A percentile compares a stretch with the other conserved stretches of the same genome.
These are phyloP conservation scores for Prunus dulcis DNA, from an alignment of 306 rosid genomes.

Conservation along the genomic window DNA sequence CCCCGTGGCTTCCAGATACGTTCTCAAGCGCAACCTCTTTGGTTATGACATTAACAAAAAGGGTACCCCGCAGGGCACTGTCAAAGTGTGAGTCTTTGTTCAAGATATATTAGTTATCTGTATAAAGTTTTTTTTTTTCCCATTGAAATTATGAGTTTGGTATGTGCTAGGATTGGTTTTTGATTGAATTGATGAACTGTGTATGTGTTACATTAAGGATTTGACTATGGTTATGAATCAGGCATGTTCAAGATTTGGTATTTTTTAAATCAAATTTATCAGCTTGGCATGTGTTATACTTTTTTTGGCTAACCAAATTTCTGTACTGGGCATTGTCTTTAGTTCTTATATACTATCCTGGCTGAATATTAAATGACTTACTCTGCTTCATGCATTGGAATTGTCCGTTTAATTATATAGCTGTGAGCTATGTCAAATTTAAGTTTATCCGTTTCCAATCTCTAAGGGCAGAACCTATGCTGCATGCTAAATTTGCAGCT, in stretches of 20 bases:
- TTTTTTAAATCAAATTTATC: neutral
- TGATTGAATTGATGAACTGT: neutral
- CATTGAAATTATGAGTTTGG: neutral
- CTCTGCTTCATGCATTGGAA: neutral
- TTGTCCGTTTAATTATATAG: too few species aligned
- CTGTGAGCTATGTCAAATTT: too few species aligned
- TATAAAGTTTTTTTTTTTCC: neutral
- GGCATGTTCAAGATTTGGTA: neutral
- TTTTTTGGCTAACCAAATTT: too few species aligned
- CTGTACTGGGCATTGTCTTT: too few species aligned
- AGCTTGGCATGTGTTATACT: neutral
- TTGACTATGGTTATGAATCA: slow-evolving; percentile 3
- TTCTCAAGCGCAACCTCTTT: slow-evolving; percentile 65
- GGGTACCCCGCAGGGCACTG: slow-evolving; percentile 74
- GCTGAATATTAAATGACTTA: too few species aligned
- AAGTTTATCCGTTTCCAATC: too few species aligned
- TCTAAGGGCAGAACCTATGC: too few species aligned
- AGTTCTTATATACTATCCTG: neutral
- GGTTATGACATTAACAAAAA: slow-evolving; percentile 90
- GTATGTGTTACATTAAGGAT: slow-evolving; percentile 18
- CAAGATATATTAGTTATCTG: neutral
- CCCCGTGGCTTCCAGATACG: slow-evolving; percentile 82
- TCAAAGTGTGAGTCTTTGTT: slow-evolving; percentile 70
- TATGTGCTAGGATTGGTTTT: neutral
- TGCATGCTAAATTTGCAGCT: neutral